Evolutionary conservation across 1,139 yeast genomes (phyloP), one percentile per base, ranked within the genome.

Genomic region (Zygoascus meyerae): DNA sequence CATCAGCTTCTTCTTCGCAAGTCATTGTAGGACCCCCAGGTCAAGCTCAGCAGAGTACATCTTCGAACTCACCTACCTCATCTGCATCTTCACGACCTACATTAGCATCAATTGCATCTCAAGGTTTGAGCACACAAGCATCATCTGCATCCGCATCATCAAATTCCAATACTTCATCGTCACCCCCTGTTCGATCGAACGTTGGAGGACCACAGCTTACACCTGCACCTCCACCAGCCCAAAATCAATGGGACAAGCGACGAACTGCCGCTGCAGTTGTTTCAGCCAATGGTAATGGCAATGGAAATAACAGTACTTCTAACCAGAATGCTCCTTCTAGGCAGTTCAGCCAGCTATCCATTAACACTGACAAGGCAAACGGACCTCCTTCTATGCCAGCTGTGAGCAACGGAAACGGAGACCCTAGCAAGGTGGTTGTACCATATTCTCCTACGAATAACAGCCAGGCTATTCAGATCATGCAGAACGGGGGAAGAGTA

Each of bases 401-500:
- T 14, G 42, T 34, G 8, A 41, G 37, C 26, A 40, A 28, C 29
- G 46, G 50, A 29, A 37, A 28, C 15, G 44, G 46, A 10, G 61
- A 53, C 45, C 53, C 53, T 11, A 50, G 52, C 46, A 58, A 57
- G 51, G 53, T 60, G 8, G 62, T 62, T 39, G 62, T 62, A 14
- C 64, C 64, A 5, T 64, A 62, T 47, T 61, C 65, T 17, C 66
- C 67, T 8, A 61, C 61, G n/a, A 61, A 61, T 51, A 57, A 57
- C 38, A 57, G 59, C 8, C 60, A 61, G 41, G 66, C 66, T 5
- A 56, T 62, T 33, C 63, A 63, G 44, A 62, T 63, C 45, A 56
- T 64, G 58, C 66, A 62, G 47, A 58, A 54, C 40, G 70, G 71
- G 17, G 69, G 73, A 12, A 59, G 72, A 21, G 68, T 90, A 18